These are phyloP conservation scores for Solanum chmielewskii DNA, from an alignment of 257 asterid species.

Conservation along the genomic window DNA sequence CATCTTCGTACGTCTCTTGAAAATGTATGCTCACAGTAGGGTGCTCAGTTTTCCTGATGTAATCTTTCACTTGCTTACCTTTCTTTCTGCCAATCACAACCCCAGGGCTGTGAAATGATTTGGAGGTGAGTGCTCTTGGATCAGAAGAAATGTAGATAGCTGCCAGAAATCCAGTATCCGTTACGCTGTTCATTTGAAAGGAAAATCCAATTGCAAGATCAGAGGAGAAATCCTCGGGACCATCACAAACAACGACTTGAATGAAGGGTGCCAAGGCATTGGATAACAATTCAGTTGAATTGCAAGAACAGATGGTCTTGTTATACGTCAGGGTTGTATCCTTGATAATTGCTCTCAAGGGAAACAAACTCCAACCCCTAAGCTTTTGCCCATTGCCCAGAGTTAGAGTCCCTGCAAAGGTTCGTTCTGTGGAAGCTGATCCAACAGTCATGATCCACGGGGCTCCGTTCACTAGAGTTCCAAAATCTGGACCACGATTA, in stretches of 20 bases:
- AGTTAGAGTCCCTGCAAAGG: slow-evolving; percentile 14
- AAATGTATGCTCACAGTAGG: slow-evolving; percentile 12
- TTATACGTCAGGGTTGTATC: slow-evolving; percentile 13
- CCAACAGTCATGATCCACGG: slow-evolving; percentile 28
- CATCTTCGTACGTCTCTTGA: not conserved
- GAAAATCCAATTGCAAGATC: not conserved
- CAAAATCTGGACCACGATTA: not conserved
- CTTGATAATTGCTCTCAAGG: slow-evolving; percentile 1
- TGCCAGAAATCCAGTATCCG: slow-evolving; percentile 1
- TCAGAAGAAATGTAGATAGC: slow-evolving; percentile 13
- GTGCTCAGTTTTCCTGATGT: not conserved
- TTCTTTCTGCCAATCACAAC: not conserved
- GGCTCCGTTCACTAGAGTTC: slow-evolving; percentile 18
- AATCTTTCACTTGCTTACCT: slow-evolving; percentile 3
- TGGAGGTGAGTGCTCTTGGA: not conserved
- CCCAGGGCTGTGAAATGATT: slow-evolving; percentile 7
- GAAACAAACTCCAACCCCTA: slow-evolving; percentile 16
- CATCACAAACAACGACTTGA: slow-evolving; percentile 7
- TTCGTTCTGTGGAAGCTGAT: slow-evolving; percentile 5
- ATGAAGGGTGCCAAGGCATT: not conserved
- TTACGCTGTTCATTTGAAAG: not conserved
- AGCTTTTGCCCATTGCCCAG: slow-evolving; percentile 13
- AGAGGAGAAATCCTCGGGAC: not conserved
- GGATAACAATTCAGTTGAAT: not conserved
- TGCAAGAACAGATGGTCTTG: slow-evolving; percentile 8